phyloP scores from a whole-genome alignment of 148 eudicot genomes.

The Hydrangea macrophylla region DNA sequence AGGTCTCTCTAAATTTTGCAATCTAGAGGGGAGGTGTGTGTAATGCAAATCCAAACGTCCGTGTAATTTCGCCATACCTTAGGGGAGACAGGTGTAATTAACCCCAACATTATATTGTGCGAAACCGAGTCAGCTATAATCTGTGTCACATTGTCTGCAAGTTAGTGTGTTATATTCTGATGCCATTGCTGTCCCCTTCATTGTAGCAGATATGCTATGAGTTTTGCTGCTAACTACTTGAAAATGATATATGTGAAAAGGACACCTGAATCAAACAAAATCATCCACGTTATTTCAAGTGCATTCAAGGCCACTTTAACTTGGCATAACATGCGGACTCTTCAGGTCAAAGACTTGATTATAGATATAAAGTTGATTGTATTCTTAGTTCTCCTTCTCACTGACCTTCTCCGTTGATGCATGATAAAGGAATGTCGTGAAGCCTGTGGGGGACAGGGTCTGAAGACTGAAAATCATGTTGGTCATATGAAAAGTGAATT shows the following conservation, averaged over 20 bases:
- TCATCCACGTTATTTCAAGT: constrained; percentile 80
- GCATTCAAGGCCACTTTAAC: constrained; percentile 80
- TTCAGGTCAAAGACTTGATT: constrained; percentile 61
- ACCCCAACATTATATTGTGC: too few relatives aligned
- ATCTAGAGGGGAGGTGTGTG: too few relatives aligned
- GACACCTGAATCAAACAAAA: constrained; percentile 75
- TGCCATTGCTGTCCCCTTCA: constrained; percentile 3
- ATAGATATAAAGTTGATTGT: constrained; percentile 1
- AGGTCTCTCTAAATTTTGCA: too few relatives aligned
- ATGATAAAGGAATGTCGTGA: constrained; percentile 86
- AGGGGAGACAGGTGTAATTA: too few relatives aligned
- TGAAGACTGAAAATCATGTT: constrained; percentile 89
- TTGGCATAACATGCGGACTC: constrained; percentile 97
- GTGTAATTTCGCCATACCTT: too few relatives aligned
- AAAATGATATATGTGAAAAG: constrained; percentile 70
- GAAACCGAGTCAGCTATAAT: background rate
- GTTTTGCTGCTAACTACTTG: constrained; percentile 85
- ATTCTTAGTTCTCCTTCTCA: background rate
- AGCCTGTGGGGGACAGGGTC: constrained; percentile 97
- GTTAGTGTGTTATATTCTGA: too few relatives aligned
- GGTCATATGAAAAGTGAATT: constrained; percentile 87
- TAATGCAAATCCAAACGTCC: too few relatives aligned
- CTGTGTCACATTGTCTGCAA: too few relatives aligned
- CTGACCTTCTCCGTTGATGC: background rate
- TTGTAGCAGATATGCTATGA: constrained; percentile 84